A percentile compares a stretch with the other conserved stretches of the same genome.
These are phyloP conservation scores for Discostella pseudostelligera DNA, from an alignment of 108 stramenopile species.

Conservation along the genomic window DNA sequence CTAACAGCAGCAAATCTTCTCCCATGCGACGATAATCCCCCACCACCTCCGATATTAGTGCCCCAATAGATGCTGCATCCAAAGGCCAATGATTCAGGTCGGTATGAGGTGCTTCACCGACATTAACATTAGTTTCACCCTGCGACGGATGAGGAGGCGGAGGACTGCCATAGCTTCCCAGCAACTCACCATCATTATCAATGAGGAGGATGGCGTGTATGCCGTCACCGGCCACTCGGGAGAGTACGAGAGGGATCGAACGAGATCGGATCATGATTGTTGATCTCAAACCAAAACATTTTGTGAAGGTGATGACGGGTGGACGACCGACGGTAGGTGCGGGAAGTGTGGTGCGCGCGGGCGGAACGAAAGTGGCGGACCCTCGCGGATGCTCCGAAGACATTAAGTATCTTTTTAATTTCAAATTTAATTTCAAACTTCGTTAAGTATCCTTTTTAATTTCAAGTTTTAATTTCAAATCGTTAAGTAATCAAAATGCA, in stretches of 20 bases:
- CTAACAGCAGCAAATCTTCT: slow-evolving; percentile 48
- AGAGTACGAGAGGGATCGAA: slow-evolving; percentile 72
- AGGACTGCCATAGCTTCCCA: slow-evolving; percentile 48
- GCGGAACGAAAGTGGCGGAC: no score
- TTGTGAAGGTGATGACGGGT: background rate
- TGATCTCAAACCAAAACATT: background rate
- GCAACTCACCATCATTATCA: slow-evolving; percentile 71
- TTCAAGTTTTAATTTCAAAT: no score
- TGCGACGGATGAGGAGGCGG: slow-evolving; percentile 33
- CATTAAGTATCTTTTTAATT: no score
- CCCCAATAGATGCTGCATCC: slow-evolving; percentile 57
- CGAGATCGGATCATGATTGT: slow-evolving; percentile 77
- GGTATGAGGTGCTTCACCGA: background rate
- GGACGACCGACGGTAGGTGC: background rate
- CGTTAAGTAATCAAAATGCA: no score
- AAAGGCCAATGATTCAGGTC: slow-evolving; percentile 39
- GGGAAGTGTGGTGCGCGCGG: no score
- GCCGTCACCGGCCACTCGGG: slow-evolving; percentile 67
- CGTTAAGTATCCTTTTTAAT: no score
- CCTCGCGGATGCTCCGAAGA: no score
- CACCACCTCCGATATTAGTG: slow-evolving; percentile 77
- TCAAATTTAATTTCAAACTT: no score
- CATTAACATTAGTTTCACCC: slow-evolving; percentile 3
- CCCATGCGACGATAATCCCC: slow-evolving; percentile 63
- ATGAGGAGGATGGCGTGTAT: slow-evolving; percentile 76